Evolutionary conservation across 2,329 filamentous ascomycete species (phyloP).

Genomic region (Ophiostoma ulmi): DNA sequence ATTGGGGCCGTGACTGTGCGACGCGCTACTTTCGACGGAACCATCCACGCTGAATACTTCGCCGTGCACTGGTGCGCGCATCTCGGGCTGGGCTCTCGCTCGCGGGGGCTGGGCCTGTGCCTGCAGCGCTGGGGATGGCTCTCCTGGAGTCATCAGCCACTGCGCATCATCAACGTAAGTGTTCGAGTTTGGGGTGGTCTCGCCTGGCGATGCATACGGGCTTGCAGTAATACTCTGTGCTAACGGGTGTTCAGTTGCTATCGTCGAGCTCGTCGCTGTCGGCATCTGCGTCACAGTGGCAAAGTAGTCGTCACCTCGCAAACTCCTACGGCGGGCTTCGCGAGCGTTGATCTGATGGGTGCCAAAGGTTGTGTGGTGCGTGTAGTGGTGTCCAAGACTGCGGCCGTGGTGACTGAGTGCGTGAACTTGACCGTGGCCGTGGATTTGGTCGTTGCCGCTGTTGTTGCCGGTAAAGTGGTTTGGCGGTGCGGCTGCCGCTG

Average conservation of each 20-base stretch:
- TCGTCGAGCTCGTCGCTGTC: conserved; percentile 27
- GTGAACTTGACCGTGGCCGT: conserved; percentile 20
- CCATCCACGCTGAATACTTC: conserved; percentile 32
- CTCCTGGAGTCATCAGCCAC: conserved; percentile 26
- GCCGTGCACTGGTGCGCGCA: conserved; percentile 27
- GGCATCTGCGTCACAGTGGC: conserved; percentile 42
- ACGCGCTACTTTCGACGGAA: conserved; percentile 24
- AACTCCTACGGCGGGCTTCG: conserved; percentile 49
- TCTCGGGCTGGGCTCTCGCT: conserved; percentile 22
- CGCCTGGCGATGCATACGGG: conserved; percentile 48
- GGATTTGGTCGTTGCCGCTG: conserved; percentile 18
- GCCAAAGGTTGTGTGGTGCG: conserved; percentile 39
- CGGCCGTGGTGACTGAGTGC: conserved; percentile 17
- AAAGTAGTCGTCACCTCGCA: conserved; percentile 54
- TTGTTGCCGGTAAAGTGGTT: neutral
- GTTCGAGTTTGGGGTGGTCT: conserved; percentile 28
- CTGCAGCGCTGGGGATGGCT: conserved; percentile 1
- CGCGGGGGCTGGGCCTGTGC: neutral
- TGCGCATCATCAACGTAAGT: conserved; percentile 26
- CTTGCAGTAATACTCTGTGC: conserved; percentile 69
- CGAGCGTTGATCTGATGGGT: conserved; percentile 33
- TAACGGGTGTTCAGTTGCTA: conserved; percentile 58
- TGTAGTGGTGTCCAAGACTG: conserved; percentile 34
- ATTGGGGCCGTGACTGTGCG: neutral
- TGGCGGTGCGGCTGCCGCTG: conserved; percentile 6